A percentile compares a stretch with the other conserved stretches of the same genome.
phyloP scores from a whole-genome alignment of 768 basidiomycete genomes.

The Pholiota conissans region DNA sequence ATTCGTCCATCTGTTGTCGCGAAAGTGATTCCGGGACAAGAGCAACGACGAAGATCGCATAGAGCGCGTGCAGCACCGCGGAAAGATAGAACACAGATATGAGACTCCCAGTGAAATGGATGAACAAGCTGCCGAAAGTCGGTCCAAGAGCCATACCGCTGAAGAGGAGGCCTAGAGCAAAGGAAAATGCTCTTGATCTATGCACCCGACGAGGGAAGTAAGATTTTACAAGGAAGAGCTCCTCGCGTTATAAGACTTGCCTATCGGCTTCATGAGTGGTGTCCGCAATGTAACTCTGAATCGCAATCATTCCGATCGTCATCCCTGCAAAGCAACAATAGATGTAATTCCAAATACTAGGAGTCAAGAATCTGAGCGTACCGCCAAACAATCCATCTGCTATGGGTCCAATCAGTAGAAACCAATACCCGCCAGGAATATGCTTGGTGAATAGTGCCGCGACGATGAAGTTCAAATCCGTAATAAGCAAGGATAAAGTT shows the following conservation, averaged over 20 bases:
- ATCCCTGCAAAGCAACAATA: slow-evolving; percentile 38
- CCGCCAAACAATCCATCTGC: slow-evolving; percentile 74
- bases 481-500: slow-evolving; percentile 54
- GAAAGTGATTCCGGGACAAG: slow-evolving; percentile 80
- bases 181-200: slow-evolving; percentile 67
- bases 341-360: neutral
- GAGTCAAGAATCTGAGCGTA: slow-evolving; percentile 26
- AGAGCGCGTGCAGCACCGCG: slow-evolving; percentile 45
- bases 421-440: slow-evolving; percentile 81
- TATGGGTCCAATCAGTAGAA: slow-evolving; percentile 62
- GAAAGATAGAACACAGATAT: slow-evolving; percentile 74
- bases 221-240: neutral
- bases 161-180: slow-evolving; percentile 65
- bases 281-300: slow-evolving; percentile 70
- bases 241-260: slow-evolving; percentile 36
- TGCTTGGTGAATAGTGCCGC: slow-evolving; percentile 54
- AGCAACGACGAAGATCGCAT: slow-evolving; percentile 47
- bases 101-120: slow-evolving; percentile 51
- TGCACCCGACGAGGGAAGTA: neutral
- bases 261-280: slow-evolving; percentile 52
- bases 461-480: slow-evolving; percentile 64
- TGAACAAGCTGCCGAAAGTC: slow-evolving; percentile 63
- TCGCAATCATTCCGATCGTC: slow-evolving; percentile 43
- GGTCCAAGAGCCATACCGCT: slow-evolving; percentile 75
- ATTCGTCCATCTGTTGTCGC: slow-evolving; percentile 40